Evolutionary conservation across 2,329 filamentous ascomycete genomes (phyloP), one percentile per base, ranked within the genome.

Genomic region (Sclerotinia sclerotiorum): DNA sequence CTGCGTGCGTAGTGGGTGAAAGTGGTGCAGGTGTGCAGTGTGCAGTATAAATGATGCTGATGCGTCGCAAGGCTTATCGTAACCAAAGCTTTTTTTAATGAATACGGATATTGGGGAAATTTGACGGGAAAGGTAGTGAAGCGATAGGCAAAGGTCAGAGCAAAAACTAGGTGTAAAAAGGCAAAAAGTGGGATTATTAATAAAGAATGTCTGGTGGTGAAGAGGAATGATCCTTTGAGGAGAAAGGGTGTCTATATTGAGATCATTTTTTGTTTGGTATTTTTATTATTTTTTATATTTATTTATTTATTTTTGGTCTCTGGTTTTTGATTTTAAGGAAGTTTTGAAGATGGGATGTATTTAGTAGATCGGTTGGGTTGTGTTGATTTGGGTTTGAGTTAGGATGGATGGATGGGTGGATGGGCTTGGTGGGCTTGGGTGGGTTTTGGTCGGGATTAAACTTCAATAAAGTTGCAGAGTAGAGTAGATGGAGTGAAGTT

Each of bases 11-110:
- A 68, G 64, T 58, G 44, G 58, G 24, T 27, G n/a, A 27, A 57
- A 57, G 55, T 27, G 15, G 55, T 42, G 55, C n/a, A 19, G 32
- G 39, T 17, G 55, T 57, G 55, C 55, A 15, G 54, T 39, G 55
- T 35, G 21, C 29, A 49, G 29, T 58, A 39, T 24, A 63, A 57
- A 61, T 57, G 32, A 49, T 61, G 46, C 49, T 52, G 55, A 67
- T 61, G 65, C 65, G 44, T 67, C 60, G 46, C 65, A 67, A 54
- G 65, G 65, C 65, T 63, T 67, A 67, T 67, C 65, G 65, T 19
- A 32, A 39, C 39, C 7, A 17, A 17, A 61, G 21, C 11, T 7
- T 32, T 29, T 29, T 35, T 29, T 61, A 49, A 61, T 10, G 32
- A 48, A 39, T 39, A 17, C 54, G 44, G 64, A 52, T 44, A 65